Conservation (phyloP, 768 basidiomycete genomes). For the Hydnomerulius pinastri region DNA sequence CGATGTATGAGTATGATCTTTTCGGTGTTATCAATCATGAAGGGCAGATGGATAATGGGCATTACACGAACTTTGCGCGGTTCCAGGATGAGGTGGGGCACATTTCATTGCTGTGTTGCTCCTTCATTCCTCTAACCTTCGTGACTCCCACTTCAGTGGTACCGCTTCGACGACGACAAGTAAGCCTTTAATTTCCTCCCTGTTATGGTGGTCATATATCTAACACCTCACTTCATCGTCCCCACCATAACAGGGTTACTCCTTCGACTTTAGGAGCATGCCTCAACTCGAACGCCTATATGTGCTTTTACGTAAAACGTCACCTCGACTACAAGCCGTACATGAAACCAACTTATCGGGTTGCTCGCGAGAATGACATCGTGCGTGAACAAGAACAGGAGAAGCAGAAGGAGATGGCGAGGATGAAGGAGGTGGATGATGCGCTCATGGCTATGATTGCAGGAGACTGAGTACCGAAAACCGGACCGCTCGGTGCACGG, state of each 20-base stretch:
- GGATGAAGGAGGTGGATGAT: constrained; percentile 65
- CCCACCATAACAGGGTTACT: constrained; percentile 54
- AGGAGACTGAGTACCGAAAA: constrained; percentile 13
- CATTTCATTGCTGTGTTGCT: not conserved
- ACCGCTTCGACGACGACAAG: constrained; percentile 94
- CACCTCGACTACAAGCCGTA: constrained; percentile 81
- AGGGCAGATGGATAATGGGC: constrained; percentile 91
- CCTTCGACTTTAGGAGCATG: constrained; percentile 67
- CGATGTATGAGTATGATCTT: constrained; percentile 86
- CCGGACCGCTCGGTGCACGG: not conserved
- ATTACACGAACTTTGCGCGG: constrained; percentile 87
- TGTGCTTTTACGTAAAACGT: constrained; percentile 95
- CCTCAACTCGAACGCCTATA: constrained; percentile 78
- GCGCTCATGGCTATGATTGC: constrained; percentile 53
- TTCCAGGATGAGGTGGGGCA: constrained; percentile 80
- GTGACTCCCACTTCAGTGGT: constrained; percentile 61
- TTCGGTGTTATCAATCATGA: constrained; percentile 95
- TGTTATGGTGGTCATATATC: not conserved
- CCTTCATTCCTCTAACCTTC: not conserved
- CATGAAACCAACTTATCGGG: constrained; percentile 66
- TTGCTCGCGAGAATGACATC: constrained; percentile 65
- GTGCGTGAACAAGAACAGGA: constrained; percentile 60
- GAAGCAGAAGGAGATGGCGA: constrained; percentile 51
- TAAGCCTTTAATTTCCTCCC: constrained; percentile 36
- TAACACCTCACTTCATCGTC: not conserved